Base-by-base conservation (phyloP, 2,329 filamentous ascomycete genomes). In the Pyricularia pennisetigena region DNA sequence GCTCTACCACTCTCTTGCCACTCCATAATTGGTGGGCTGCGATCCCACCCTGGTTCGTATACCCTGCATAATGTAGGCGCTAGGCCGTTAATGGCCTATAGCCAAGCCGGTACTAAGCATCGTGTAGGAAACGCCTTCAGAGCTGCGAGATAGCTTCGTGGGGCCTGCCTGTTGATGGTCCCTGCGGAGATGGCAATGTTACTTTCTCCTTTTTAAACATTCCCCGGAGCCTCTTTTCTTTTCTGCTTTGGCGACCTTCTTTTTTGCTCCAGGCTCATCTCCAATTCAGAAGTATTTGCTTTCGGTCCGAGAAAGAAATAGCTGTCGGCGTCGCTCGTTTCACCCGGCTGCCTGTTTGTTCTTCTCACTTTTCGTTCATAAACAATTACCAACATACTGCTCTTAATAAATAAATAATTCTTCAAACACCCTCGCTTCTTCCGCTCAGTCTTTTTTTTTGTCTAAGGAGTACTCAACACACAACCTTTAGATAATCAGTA, bases 371-470 rank as follows among this genome's bases (percentile, higher is more conserved):
- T 6, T 12, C 57, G 24, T 61, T 26, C 57, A 61, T 26, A 61
- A 26, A 61, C 9, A 24, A 61, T 3, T 61, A 61, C 8, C n/a
- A 61, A 61, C 24, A 26, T 49, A 26, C 8, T n/a, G 23, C 57
- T 61, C 64, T 10, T 66, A 66, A 66, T 66, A 54, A 66, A 66
- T 66, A 54, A 35, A 26, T 49, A 54, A 57, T 54, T 26, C 32
- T 14, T 49, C 64, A 41, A 20, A 49, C 16, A n/a, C 41, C 64
- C 16, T 49, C 35, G n/a, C 30, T 35, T 35, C 32, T 35, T 35
- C 12, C n/a, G 64, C 14, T 35, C 64, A 26, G 30, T 65, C 20
- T 24, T 41, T 16, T 41, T 12, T 12, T 65, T n/a, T 24, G 26
- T 28, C 30, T 26, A 24, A 23, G 12, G 30, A 64, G 29, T 10